Conservation (phyloP, 208 protist genomes). For the Trypanosoma grayi region DNA sequence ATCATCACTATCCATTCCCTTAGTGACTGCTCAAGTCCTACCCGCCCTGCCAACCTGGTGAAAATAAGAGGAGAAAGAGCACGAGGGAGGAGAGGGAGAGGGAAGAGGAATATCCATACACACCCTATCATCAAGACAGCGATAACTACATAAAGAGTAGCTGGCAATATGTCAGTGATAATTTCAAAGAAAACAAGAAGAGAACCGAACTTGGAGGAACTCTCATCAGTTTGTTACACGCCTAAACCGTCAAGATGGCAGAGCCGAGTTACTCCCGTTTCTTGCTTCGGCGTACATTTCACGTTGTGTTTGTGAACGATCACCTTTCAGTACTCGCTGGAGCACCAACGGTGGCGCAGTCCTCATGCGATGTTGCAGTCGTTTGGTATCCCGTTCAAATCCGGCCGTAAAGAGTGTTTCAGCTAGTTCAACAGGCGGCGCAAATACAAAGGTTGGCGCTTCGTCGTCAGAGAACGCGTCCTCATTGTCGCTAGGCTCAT, state of each 20-base stretch:
- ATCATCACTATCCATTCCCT: constrained; percentile 57
- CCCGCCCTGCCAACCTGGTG: too few species aligned
- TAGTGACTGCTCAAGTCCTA: too few species aligned
- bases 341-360: constrained; percentile 83
- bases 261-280: neutral
- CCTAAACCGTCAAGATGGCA: neutral
- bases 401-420: constrained; percentile 87
- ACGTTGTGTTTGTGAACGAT: constrained; percentile 67
- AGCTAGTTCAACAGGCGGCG: constrained; percentile 74
- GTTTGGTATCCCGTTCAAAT: constrained; percentile 84
- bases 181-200: too few species aligned
- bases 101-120: too few species aligned
- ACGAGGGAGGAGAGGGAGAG: too few species aligned
- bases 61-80: too few species aligned
- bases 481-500: constrained; percentile 78
- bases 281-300: constrained; percentile 67
- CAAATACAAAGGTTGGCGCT: constrained; percentile 84
- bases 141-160: too few species aligned
- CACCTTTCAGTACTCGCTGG: constrained; percentile 67
- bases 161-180: too few species aligned
- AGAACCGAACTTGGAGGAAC: too few species aligned
- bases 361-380: constrained; percentile 85
- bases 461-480: constrained; percentile 91
- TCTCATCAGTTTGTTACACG: too few species aligned
- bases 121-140: too few species aligned